A percentile compares a stretch with the other conserved stretches of the same genome.
These are phyloP conservation scores for Cyberlindnera maclurae DNA, from an alignment of 805 yeast genomes.

Conservation along the genomic window DNA sequence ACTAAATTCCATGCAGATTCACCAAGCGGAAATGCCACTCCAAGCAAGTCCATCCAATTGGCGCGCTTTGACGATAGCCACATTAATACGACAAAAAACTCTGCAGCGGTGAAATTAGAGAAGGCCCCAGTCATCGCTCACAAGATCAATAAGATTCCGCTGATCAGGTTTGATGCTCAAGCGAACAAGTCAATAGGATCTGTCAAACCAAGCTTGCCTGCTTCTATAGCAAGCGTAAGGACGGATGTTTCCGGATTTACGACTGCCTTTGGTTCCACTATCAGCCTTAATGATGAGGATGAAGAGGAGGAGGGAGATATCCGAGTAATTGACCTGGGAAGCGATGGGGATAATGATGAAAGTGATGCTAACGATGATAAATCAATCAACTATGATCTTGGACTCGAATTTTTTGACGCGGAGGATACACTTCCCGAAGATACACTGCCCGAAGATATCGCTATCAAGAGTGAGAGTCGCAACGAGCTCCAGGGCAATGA, in stretches of 20 bases:
- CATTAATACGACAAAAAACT: too few species aligned
- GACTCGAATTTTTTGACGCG: slow-evolving; percentile 9
- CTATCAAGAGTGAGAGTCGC: neutral
- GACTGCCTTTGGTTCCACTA: too few species aligned
- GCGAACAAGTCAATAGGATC: too few species aligned
- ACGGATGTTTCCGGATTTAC: neutral
- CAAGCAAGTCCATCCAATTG: too few species aligned
- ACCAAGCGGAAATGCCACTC: too few species aligned
- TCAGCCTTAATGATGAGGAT: neutral
- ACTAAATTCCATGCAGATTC: too few species aligned
- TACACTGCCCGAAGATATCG: neutral
- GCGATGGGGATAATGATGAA: slow-evolving; percentile 2
- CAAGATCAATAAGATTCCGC: neutral
- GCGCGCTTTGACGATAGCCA: too few species aligned
- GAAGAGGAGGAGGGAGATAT: neutral
- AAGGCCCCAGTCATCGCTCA: too few species aligned
- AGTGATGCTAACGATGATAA: too few species aligned
- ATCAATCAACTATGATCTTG: slow-evolving; percentile 1
- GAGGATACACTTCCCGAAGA: neutral
- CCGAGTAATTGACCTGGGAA: too few species aligned
- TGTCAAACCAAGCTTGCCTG: neutral
- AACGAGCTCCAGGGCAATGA: too few species aligned
- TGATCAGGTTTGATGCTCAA: neutral
- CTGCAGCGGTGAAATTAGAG: too few species aligned
- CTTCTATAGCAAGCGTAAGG: neutral